Conservation (phyloP, 169 alveolate genomes). For the Plasmodium coatneyi region DNA sequence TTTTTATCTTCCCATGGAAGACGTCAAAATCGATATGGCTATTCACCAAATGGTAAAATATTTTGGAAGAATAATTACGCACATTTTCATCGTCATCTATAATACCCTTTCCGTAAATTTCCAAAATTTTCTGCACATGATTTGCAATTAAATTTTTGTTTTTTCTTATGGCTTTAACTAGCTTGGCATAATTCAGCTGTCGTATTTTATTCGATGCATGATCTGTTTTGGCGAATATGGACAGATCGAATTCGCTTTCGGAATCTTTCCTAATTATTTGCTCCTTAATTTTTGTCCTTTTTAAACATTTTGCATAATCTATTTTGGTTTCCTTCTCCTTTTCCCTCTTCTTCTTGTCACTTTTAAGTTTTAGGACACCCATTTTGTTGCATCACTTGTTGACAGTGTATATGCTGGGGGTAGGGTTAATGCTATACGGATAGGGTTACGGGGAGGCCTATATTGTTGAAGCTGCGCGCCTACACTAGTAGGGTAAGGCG, state of each 20-base stretch:
- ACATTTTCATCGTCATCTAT: constrained; percentile 59
- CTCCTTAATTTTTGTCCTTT: constrained; percentile 42
- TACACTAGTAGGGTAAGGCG: background rate
- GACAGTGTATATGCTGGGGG: background rate
- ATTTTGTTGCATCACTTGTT: background rate
- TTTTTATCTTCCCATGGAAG: constrained; percentile 43
- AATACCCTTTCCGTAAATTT: constrained; percentile 58
- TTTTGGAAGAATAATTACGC: constrained; percentile 60
- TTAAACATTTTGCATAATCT: constrained; percentile 46
- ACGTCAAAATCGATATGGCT: constrained; percentile 30
- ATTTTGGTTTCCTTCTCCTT: constrained; percentile 49
- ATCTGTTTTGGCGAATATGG: constrained; percentile 60
- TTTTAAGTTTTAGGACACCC: constrained; percentile 55
- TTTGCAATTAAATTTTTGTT: constrained; percentile 42
- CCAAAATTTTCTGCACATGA: constrained; percentile 50
- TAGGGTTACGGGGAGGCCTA: background rate
- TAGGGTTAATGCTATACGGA: background rate
- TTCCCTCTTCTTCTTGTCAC: constrained; percentile 61
- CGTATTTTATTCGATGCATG: constrained; percentile 71
- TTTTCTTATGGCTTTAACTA: constrained; percentile 38
- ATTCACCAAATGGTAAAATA: constrained; percentile 59
- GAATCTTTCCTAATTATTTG: constrained; percentile 10
- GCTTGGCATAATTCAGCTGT: constrained; percentile 52
- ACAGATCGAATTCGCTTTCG: constrained; percentile 52
- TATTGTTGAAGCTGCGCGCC: background rate